phyloP scores from a whole-genome alignment of 2,329 filamentous ascomycete species.

The Drechslerella stenobrocha region DNA sequence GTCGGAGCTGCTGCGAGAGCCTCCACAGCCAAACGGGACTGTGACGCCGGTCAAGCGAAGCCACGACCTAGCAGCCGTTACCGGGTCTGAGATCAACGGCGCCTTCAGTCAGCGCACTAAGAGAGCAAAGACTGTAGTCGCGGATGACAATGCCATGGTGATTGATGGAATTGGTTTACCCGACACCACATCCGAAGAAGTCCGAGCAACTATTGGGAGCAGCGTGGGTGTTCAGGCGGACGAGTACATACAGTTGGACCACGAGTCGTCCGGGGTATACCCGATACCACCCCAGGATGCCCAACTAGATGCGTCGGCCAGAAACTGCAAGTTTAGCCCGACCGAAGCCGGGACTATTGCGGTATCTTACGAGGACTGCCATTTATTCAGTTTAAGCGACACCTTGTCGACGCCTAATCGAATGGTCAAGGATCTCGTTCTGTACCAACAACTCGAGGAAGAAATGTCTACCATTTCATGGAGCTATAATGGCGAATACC shows the following conservation, averaged over 20 bases:
- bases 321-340: conserved; percentile 39
- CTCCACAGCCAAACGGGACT: conserved; percentile 39
- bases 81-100: conserved; percentile 24
- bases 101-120: conserved; percentile 32
- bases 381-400: conserved; percentile 35
- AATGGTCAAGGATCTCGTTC: conserved; percentile 11
- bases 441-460: conserved; percentile 25
- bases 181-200: conserved; percentile 44
- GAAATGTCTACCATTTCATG: conserved; percentile 39
- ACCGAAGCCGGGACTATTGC: conserved; percentile 21
- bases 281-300: conserved; percentile 20
- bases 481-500: conserved; percentile 40
- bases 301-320: conserved; percentile 16
- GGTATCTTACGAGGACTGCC: conserved; percentile 33
- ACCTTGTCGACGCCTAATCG: conserved; percentile 14
- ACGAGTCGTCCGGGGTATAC: conserved; percentile 33
- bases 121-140: conserved; percentile 32
- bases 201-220: conserved; percentile 41
- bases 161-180: conserved; percentile 41
- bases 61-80: conserved; percentile 26
- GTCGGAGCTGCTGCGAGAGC: conserved; percentile 33
- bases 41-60: conserved; percentile 38
- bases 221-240: conserved; percentile 45
- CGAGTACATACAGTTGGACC: conserved; percentile 41
- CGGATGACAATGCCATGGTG: conserved; percentile 42